Evolutionary conservation across 2,329 filamentous ascomycete genomes (phyloP), one percentile per base, ranked within the genome.

Genomic region (Mariannaea sp.): DNA sequence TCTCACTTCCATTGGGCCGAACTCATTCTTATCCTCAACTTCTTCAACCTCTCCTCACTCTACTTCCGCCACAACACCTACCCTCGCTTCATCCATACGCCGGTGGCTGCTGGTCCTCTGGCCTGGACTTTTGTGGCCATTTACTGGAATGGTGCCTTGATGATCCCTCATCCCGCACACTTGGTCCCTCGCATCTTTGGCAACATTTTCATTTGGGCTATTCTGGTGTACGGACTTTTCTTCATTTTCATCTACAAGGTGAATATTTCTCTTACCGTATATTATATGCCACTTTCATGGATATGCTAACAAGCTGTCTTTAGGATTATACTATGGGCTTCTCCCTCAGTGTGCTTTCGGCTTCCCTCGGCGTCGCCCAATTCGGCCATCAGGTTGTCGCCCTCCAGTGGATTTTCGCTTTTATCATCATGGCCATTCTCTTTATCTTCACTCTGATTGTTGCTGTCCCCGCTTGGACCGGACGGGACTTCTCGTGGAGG

Each of bases 361-460:
- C 90, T 5, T 84, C 90, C 14, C 84, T 95, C 35, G 90, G 89
- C 10, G 84, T 94, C 13, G 82, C 84, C 12, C 92, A 96, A 71
- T 86, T 95, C 74, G 76, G 85, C 44, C 80, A 81, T 65, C 85
- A 91, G 69, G 72, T 87, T 54, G 79, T 95, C 61, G 89, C 90
- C 6, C 78, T 96, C 59, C 92, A 96, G 75, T 96, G 91, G 91
- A 93, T 95, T 73, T 96, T 96, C 70, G 89, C 91, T 27, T 94
- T 95, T 67, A 78, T 85, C 57, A 91, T 96, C 70, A 92, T 93
- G 80, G 83, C 79, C 1, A 69, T 89, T 20, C 81, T 95, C 47
- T 88, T 94, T 69, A 70, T 92, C 16, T 73, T 83, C 14, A 90
- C 88, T 1, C 65, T 89, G 2, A 72, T 80, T 13, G 77, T 91